Conservation (phyloP, 176 grass and related monocot genomes). For the Eremochloa ophiuroides region DNA sequence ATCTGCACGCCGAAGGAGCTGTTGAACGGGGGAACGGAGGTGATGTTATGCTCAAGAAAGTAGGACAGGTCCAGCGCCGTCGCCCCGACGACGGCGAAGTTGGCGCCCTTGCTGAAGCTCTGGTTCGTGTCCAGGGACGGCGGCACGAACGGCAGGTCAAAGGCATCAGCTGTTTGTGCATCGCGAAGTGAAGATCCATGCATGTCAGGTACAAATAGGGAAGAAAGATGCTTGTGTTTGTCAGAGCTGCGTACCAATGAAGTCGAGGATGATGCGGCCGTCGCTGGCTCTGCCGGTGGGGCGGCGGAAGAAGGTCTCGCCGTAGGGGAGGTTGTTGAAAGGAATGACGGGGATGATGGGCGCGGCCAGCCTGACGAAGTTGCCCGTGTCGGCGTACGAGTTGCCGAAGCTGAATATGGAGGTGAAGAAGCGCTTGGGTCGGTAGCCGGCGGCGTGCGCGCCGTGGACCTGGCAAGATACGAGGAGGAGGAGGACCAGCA, state of each 20-base stretch:
- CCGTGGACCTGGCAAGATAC: not conserved
- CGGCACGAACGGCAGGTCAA: slow-evolving; percentile 52
- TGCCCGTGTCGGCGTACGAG: slow-evolving; percentile 66
- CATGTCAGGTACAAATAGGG: not conserved
- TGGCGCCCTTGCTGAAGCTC: slow-evolving; percentile 45
- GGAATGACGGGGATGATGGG: slow-evolving; percentile 13
- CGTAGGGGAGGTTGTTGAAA: slow-evolving; percentile 34
- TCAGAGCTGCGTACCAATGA: slow-evolving; percentile 31
- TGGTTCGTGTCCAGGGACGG: slow-evolving; percentile 21
- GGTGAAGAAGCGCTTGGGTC: slow-evolving; percentile 1
- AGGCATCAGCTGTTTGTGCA: slow-evolving; percentile 33
- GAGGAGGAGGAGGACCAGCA: slow-evolving; percentile 6
- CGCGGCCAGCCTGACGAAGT: slow-evolving; percentile 38
- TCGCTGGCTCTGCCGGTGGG: slow-evolving; percentile 44
- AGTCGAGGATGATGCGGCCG: slow-evolving; percentile 59
- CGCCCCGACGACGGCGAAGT: slow-evolving; percentile 42
- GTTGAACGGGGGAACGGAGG: slow-evolving; percentile 25
- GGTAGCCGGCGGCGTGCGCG: not conserved
- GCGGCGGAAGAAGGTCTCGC: slow-evolving; percentile 18
- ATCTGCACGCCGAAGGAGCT: slow-evolving; percentile 38
- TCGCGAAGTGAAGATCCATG: not conserved
- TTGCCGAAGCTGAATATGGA: slow-evolving; percentile 59
- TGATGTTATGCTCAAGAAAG: slow-evolving; percentile 28
- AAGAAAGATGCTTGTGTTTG: not conserved
- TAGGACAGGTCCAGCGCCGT: slow-evolving; percentile 42